Evolutionary conservation across 2,329 filamentous ascomycete genomes (phyloP).

Genomic region (Scytalidium lignicola): DNA sequence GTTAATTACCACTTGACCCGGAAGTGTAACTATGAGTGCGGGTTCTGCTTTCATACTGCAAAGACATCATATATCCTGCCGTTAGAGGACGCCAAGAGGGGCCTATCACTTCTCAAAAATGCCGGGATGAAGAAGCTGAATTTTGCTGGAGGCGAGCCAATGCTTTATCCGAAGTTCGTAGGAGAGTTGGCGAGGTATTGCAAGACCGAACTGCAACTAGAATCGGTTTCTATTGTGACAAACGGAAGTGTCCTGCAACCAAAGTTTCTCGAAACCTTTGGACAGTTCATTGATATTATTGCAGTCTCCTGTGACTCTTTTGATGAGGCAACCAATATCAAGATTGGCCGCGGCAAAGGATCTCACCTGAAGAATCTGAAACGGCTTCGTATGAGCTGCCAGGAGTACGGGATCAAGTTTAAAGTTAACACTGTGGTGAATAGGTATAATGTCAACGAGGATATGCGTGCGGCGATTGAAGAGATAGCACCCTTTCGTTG

Average conservation of each 20-base stretch:
- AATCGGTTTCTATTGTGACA: slow-evolving; percentile 48
- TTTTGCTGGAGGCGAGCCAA: slow-evolving; percentile 50
- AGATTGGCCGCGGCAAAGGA: slow-evolving; percentile 45
- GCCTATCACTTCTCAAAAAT: slow-evolving; percentile 38
- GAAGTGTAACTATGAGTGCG: slow-evolving; percentile 44
- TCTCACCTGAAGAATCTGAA: slow-evolving; percentile 41
- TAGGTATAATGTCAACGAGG: slow-evolving; percentile 42
- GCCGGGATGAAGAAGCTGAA: slow-evolving; percentile 53
- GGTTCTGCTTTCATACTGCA: slow-evolving; percentile 54
- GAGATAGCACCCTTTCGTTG: slow-evolving; percentile 44
- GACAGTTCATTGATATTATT: slow-evolving; percentile 45
- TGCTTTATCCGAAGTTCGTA: slow-evolving; percentile 42
- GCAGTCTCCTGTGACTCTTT: slow-evolving; percentile 54
- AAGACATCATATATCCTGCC: slow-evolving; percentile 39
- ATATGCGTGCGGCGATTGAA: slow-evolving; percentile 37
- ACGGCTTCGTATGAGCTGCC: slow-evolving; percentile 40
- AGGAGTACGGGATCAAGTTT: slow-evolving; percentile 43
- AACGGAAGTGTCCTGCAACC: no score
- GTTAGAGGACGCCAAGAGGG: slow-evolving; percentile 37
- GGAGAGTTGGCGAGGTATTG: slow-evolving; percentile 39
- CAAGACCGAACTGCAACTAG: slow-evolving; percentile 42
- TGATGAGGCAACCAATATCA: slow-evolving; percentile 41
- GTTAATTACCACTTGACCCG: slow-evolving; percentile 44
- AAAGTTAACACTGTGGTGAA: slow-evolving; percentile 54
- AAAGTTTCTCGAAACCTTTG: slow-evolving; percentile 38